A percentile compares a stretch with the other conserved stretches of the same genome.
phyloP scores from a whole-genome alignment of 805 yeast genomes.

The Lipomyces anomalus region DNA sequence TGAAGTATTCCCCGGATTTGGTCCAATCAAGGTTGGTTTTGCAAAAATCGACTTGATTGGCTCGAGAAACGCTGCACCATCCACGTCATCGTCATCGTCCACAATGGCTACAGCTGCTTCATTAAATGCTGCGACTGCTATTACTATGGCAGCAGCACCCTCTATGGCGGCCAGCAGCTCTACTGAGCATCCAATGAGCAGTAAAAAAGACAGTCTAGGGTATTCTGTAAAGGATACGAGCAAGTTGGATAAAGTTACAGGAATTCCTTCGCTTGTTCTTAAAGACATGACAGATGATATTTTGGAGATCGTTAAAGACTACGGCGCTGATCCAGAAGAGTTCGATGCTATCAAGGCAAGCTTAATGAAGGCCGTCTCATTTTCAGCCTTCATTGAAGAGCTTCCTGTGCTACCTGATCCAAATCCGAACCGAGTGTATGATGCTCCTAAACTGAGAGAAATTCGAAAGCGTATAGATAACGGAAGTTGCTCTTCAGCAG shows the following conservation, averaged over 20 bases:
- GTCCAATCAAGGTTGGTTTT: constrained; percentile 70
- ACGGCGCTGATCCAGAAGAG: constrained; percentile 33
- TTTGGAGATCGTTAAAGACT: constrained; percentile 28
- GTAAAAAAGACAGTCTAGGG: no score
- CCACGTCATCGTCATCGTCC: not conserved
- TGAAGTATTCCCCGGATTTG: constrained; percentile 75
- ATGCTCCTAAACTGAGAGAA: constrained; percentile 83
- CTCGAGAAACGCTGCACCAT: not conserved
- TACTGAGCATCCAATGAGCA: no score
- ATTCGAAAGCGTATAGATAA: constrained; percentile 67
- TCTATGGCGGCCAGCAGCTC: not conserved
- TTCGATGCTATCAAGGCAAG: constrained; percentile 28
- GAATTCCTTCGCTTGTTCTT: constrained; percentile 26
- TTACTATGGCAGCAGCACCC: not conserved
- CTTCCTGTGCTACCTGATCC: constrained; percentile 68
- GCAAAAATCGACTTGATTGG: constrained; percentile 54
- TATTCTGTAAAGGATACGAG: constrained; percentile 15
- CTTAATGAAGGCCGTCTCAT: constrained; percentile 31
- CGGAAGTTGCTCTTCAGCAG: constrained; percentile 48
- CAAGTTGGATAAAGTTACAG: constrained; percentile 15
- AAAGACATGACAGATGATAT: constrained; percentile 31
- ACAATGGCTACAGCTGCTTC: not conserved
- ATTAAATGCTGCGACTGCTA: not conserved
- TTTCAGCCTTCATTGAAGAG: constrained; percentile 28
- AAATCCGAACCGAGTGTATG: constrained; percentile 62